Conservation (phyloP, 1,284 basidiomycete genomes). For the Earliella scabrosa region DNA sequence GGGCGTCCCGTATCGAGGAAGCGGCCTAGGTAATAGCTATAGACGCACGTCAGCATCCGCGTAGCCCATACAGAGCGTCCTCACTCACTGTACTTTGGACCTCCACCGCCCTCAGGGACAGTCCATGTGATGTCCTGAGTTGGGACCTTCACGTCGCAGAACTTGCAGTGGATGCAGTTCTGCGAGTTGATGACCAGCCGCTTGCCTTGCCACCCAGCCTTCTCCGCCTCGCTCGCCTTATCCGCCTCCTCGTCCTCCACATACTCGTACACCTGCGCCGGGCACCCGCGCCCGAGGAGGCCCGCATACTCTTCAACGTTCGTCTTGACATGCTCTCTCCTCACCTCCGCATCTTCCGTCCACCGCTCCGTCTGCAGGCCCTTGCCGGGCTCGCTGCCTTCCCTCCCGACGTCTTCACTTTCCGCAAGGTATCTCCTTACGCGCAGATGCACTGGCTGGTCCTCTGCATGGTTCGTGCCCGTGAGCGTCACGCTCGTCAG, state of each 20-base stretch:
- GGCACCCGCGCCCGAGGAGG: constrained; percentile 88
- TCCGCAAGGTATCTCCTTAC: constrained; percentile 50
- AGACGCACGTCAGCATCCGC: not conserved
- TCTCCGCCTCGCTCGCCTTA: constrained; percentile 33
- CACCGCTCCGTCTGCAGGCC: constrained; percentile 29
- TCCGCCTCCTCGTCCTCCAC: constrained; percentile 65
- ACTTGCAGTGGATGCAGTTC: constrained; percentile 93
- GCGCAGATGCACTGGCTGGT: constrained; percentile 91
- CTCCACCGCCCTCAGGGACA: constrained; percentile 92
- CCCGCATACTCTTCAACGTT: constrained; percentile 89
- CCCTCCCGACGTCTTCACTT: constrained; percentile 47
- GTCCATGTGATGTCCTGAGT: constrained; percentile 96
- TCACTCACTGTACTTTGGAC: constrained; percentile 87
- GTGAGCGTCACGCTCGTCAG: constrained; percentile 91
- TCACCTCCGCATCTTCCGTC: constrained; percentile 46
- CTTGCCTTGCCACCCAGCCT: constrained; percentile 75
- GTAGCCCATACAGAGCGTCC: too few relatives aligned
- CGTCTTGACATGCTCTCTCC: constrained; percentile 70
- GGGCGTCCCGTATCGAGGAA: too few relatives aligned
- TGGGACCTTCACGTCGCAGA: constrained; percentile 93
- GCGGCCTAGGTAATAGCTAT: constrained; percentile 4
- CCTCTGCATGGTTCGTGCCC: constrained; percentile 96
- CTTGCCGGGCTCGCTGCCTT: constrained; percentile 57
- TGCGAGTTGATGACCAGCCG: constrained; percentile 97
- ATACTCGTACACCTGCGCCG: constrained; percentile 98